Percentiles rank a stretch among this genome's conserved stretches.
Conservation (phyloP, 2,329 filamentous ascomycete species). For the Clarireedia monteithiana region DNA sequence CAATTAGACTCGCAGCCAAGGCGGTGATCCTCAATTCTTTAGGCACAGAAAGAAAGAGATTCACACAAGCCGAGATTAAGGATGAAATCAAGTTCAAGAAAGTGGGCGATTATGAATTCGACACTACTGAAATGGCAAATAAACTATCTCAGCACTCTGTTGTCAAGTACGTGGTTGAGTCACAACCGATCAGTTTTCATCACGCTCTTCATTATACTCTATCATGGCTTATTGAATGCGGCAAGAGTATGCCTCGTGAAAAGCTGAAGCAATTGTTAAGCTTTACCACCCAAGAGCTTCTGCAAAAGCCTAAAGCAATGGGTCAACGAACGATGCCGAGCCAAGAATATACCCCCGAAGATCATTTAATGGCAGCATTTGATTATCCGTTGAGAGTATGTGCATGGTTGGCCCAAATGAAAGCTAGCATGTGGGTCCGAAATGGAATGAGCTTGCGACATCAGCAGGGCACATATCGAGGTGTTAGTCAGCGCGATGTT, state of each 20-base stretch:
- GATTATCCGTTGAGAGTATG: constrained; percentile 91
- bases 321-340: constrained; percentile 46
- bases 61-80: constrained; percentile 81
- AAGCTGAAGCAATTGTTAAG: constrained; percentile 61
- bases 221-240: constrained; percentile 92
- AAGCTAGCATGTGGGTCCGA: constrained; percentile 95
- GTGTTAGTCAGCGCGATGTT: constrained; percentile 81
- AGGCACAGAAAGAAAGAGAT: constrained; percentile 79
- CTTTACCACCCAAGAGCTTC: constrained; percentile 65
- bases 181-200: constrained; percentile 91
- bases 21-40: constrained; percentile 83
- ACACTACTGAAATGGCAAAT: constrained; percentile 33
- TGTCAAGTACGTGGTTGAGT: constrained; percentile 81
- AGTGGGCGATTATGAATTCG: constrained; percentile 73
- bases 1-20: constrained; percentile 69
- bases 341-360: constrained; percentile 56
- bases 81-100: constrained; percentile 77
- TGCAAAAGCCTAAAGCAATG: constrained; percentile 55
- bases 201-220: constrained; percentile 93
- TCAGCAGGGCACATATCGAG: constrained; percentile 88
- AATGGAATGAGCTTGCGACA: constrained; percentile 95
- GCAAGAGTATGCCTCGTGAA: constrained; percentile 62
- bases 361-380: constrained; percentile 79
- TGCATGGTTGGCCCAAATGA: constrained; percentile 96
- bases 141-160: constrained; percentile 47